Base-by-base conservation (phyloP, 441 rosid species). In the Adansonia grandidieri region DNA sequence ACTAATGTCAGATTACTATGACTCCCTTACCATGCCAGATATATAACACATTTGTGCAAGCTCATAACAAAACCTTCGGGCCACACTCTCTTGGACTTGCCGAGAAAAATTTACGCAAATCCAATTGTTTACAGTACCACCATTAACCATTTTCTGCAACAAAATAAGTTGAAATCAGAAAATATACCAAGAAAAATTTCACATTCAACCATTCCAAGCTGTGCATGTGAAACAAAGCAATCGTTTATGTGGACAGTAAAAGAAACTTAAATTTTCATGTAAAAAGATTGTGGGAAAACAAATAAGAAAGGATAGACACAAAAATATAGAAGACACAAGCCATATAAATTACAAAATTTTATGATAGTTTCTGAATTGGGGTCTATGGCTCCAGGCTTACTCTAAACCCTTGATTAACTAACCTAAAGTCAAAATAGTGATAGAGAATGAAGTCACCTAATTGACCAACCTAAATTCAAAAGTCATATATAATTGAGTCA, bases 11-110 rank as follows among this genome's bases (percentile, higher is more conserved):
- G 42, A 62, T 62, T 6, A 62, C 8, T 14, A 6, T 9, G 14
- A 62, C 44, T 62, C 17, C n/a, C 67, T 62, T 32, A 62, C 67
- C 67, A 62, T 28, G 67, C 67, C 67, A 62, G n/a, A 62, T 2
- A 28, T 28, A 32, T 6, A 14, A 28, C 67, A 62, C 67, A 14
- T 62, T 13, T 6, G 4, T 32, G 44, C 67, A 62, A 62, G 67
- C 32, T 62, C 8, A 61, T 4, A 24, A 61, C 19, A 62, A 62
- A 62, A 62, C 17, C n/a, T 3, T 13, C 42, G 67, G 2, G 45
- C 67, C n/a, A 14, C 44, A 28, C 9, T 28, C 32, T 32, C 17
- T 32, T 14, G 44, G 14, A 28, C 67, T 28, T 62, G 42, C 15
- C 67, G 9, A 5, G 44, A 62, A 32, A 62, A 62, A 62, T 11